These are phyloP conservation scores for Sonneratia alba DNA, from an alignment of 345 rosid species.

Conservation along the genomic window DNA sequence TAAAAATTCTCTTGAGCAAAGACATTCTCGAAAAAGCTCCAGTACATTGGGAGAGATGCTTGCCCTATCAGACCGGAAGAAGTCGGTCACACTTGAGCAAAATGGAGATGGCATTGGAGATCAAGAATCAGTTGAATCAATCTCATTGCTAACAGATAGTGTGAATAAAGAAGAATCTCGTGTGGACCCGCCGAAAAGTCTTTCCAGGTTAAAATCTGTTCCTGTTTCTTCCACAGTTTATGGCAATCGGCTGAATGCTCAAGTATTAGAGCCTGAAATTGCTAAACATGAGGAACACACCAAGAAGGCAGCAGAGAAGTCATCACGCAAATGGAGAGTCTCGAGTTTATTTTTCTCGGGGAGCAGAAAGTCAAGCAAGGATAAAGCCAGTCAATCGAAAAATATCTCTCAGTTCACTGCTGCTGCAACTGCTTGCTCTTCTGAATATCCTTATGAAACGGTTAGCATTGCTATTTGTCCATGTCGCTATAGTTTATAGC, in stretches of 20 bases:
- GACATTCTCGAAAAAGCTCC: constrained; percentile 43
- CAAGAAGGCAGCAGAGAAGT: constrained; percentile 43
- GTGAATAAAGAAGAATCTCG: constrained; percentile 32
- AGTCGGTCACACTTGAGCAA: constrained; percentile 27
- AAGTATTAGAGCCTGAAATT: constrained; percentile 31
- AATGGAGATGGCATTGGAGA: constrained; percentile 23
- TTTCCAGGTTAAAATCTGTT: constrained; percentile 67
- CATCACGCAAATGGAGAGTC: constrained; percentile 63
- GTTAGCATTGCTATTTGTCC: constrained; percentile 8
- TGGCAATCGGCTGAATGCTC: constrained; percentile 36
- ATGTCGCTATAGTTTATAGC: not conserved
- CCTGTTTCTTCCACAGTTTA: constrained; percentile 48
- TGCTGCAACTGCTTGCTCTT: constrained; percentile 27
- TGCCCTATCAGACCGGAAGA: constrained; percentile 58
- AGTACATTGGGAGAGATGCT: constrained; percentile 95
- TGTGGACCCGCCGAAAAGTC: constrained; percentile 35
- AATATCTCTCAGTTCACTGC: constrained; percentile 26
- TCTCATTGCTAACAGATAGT: constrained; percentile 37
- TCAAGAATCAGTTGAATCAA: constrained; percentile 39
- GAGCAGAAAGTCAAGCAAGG: constrained; percentile 57
- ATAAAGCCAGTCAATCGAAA: constrained; percentile 25
- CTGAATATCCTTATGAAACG: constrained; percentile 23
- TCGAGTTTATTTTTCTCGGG: constrained; percentile 73
- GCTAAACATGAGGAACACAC: constrained; percentile 37
- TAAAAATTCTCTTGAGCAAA: constrained; percentile 46